Evolutionary conservation across 805 yeast species (phyloP), one percentile per base, ranked within the genome.

Genomic region (Jamesozyma jinghongensis): DNA sequence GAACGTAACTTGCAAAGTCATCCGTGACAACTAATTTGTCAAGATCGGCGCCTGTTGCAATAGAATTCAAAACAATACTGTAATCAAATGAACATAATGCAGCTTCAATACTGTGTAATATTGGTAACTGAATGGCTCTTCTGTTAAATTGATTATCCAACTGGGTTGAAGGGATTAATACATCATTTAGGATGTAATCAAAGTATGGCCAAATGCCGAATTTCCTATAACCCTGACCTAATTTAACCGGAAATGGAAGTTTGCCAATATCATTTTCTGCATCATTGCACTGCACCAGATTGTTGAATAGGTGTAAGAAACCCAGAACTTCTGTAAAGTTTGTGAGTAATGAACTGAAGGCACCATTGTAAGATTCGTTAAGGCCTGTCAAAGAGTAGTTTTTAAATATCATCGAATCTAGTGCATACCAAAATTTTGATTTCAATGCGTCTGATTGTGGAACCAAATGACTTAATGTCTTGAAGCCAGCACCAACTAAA

Each of bases 151-250:
- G 19, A 25, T 56, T 57, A 3, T 41, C 36, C 20, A 64, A 49
- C 35, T 54, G 59, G 2, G 63, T 53, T 2, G 84, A 65, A 19
- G 75, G 72, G 5, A 71, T 73, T 48, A 87, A 75, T 0, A 87
- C 75, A 33, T 81, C 83, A 11, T 71, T 63, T n/a, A 83, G 53
- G 12, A 87, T 56, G 50, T 75, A 86, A 40, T 85, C 90, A 40
- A 84, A 57, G 51, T 88, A 90, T 3, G 92, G 86, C 75, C 87
- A 76, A 5, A 86, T 61, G 2, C 95, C 95, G 14, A 68, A 58
- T 26, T 69, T 73, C 50, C 94, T 70, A 47, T 77, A 73, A 0
- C 68, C 66, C 2, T 57, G 56, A 0, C 95, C 95, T 20, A 86
- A 57, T 39, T 71, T 75, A 5, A 65, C 50, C 1, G 95, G 95